Conservation (phyloP, 768 basidiomycete species). For the Mycena galericulata region DNA sequence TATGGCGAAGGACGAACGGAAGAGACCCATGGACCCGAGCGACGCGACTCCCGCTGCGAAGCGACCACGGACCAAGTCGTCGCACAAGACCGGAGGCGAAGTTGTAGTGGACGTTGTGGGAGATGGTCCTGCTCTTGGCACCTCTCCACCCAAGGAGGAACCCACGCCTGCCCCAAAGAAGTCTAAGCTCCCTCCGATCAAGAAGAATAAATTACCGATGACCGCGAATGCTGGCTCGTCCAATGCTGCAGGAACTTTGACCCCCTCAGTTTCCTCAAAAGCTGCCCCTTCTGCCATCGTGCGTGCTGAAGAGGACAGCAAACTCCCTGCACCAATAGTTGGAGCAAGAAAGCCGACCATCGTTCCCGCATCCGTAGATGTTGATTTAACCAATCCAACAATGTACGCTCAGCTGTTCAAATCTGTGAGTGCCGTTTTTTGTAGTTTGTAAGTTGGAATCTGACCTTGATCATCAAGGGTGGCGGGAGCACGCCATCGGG, state of each 20-base stretch:
- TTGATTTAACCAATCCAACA: constrained; percentile 71
- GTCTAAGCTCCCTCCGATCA: constrained; percentile 73
- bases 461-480: constrained; percentile 42
- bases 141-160: constrained; percentile 47
- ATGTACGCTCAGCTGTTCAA: constrained; percentile 77
- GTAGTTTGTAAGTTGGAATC: background rate
- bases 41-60: constrained; percentile 44
- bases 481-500: constrained; percentile 60
- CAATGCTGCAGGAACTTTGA: constrained; percentile 38
- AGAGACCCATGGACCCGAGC: constrained; percentile 30
- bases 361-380: constrained; percentile 60
- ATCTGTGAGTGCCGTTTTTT: constrained; percentile 51
- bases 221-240: constrained; percentile 40
- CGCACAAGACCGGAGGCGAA: constrained; percentile 48
- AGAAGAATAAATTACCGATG: constrained; percentile 64
- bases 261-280: constrained; percentile 12
- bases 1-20: constrained; percentile 57
- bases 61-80: constrained; percentile 46
- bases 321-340: constrained; percentile 35
- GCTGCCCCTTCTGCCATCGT: constrained; percentile 42
- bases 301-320: constrained; percentile 42
- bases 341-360: constrained; percentile 55
- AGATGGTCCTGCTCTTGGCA: constrained; percentile 40
- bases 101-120: constrained; percentile 48
- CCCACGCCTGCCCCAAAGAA: constrained; percentile 61